These are phyloP conservation scores for Parmelia sp. DNA, from an alignment of 495 filamentous ascomycete genomes.

Conservation along the genomic window DNA sequence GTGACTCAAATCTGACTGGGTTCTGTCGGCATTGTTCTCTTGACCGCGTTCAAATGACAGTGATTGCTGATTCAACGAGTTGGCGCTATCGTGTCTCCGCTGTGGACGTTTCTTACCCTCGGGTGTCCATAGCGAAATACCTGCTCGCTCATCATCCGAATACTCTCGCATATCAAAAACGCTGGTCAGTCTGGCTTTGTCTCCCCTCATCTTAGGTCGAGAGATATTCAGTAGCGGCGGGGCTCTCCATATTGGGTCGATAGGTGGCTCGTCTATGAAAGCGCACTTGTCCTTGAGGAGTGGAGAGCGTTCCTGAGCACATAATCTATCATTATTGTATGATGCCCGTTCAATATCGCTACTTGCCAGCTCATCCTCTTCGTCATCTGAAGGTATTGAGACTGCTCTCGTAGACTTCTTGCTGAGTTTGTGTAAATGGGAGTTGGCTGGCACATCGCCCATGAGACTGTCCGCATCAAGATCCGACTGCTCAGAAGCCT, in stretches of 20 bases:
- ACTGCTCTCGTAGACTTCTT: neutral
- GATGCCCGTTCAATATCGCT: constrained; percentile 11
- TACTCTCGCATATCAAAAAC: constrained; percentile 1
- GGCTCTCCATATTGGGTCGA: constrained; percentile 19
- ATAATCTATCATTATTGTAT: neutral
- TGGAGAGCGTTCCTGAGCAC: constrained; percentile 1
- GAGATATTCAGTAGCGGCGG: constrained; percentile 5
- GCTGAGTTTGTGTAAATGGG: neutral
- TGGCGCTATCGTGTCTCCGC: neutral
- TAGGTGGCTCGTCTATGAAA: constrained; percentile 10
- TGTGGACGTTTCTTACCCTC: neutral
- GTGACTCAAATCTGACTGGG: neutral
- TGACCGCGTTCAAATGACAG: neutral
- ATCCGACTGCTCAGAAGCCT: constrained; percentile 6
- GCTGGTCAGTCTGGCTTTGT: neutral
- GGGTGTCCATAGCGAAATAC: constrained; percentile 13
- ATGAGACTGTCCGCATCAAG: constrained; percentile 16
- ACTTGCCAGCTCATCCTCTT: constrained; percentile 16
- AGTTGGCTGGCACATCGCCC: constrained; percentile 4
- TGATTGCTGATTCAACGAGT: neutral
- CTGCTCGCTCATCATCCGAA: neutral
- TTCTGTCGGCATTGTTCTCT: neutral
- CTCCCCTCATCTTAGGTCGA: neutral
- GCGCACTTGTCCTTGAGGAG: neutral
- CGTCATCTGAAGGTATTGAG: constrained; percentile 3